Base-by-base conservation (phyloP, 306 rosid genomes). In the Cotoneaster glaucophyllus region DNA sequence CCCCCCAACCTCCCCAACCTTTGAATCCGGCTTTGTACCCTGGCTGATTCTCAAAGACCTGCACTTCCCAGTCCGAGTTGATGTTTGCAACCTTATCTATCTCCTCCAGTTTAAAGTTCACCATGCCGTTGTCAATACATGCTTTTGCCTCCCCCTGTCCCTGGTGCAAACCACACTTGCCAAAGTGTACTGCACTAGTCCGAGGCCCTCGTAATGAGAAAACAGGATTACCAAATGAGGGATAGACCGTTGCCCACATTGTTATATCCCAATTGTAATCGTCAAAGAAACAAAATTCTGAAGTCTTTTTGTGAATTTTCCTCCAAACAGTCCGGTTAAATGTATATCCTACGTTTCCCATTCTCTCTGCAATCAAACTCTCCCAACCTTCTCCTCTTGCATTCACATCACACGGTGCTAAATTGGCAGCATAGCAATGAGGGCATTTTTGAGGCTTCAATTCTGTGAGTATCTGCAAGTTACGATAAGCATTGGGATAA, bases 1-100 rank as follows among this genome's bases (percentile, higher is more conserved):
- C 99, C 2, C 99, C 98, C 99, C 99, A 96, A 34, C 99, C 99
- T 17, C 99, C 99, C 99, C 98, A 92, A 45, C 99, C 99, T 80
- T 85, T 87, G 84, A 96, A 92, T 48, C 98, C 98, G 21, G 98
- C 97, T 75, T 88, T 84, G 78, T 96, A 96, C 18, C 99, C 98
- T 2, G 97, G 89, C 76, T 96, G 98, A 71, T 82, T 73, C 80
- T 79, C 80, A 58, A 67, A 83, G 74, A 86, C 54, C 22, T 76
- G 91, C 22, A 96, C 96, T 8, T 39, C 79, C 99, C 99, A 96
- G 63, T 87, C 87, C 2, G 89, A 74, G 75, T 80, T 74, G 74
- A 96, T 86, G 87, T 96, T 90, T 50, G 86, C 77, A 82, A 89
- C 90, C 73, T 74, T 88, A 79, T 96, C 99, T 12, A 8, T 68